A percentile compares a stretch with the other conserved stretches of the same genome.
These are phyloP conservation scores for Aegilops tauschii DNA, from an alignment of 176 grass and related monocot species.

Conservation along the genomic window DNA sequence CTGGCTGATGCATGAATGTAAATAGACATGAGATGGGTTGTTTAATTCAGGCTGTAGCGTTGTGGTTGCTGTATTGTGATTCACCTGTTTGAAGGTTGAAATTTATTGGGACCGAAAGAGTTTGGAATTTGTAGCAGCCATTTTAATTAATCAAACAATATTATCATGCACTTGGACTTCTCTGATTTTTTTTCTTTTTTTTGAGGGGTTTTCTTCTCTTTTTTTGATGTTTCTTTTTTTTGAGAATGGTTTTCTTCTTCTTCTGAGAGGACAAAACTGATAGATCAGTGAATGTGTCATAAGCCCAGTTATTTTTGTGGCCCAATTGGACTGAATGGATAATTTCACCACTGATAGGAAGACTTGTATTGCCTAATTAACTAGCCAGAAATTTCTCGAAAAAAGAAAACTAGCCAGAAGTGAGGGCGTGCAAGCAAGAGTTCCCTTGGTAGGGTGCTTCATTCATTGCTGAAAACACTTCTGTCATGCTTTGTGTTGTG, in stretches of 20 bases:
- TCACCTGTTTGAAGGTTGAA: constrained; percentile 32
- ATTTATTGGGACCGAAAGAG: constrained; percentile 13
- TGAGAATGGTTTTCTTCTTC: too few relatives aligned
- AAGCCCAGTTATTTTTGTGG: background rate
- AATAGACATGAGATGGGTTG: constrained; percentile 33
- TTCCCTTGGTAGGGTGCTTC: background rate
- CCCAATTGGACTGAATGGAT: background rate
- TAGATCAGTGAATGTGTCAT: background rate
- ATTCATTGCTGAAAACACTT: background rate
- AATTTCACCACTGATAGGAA: background rate
- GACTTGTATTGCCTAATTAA: background rate
- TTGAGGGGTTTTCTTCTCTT: background rate
- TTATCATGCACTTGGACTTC: background rate
- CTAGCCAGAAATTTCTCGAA: too few relatives aligned
- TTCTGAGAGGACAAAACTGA: background rate
- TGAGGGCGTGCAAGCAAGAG: background rate
- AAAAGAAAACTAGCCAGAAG: background rate
- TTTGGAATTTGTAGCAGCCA: constrained; percentile 23
- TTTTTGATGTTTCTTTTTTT: background rate
- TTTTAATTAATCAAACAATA: background rate
- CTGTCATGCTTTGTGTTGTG: too few relatives aligned
- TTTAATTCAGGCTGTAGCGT: constrained; percentile 26
- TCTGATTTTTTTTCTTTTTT: background rate
- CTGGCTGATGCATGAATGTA: constrained; percentile 47
- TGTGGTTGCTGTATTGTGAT: constrained; percentile 12